Base-by-base conservation (phyloP, 2,329 filamentous ascomycete genomes). In the Colletotrichum abscissum region DNA sequence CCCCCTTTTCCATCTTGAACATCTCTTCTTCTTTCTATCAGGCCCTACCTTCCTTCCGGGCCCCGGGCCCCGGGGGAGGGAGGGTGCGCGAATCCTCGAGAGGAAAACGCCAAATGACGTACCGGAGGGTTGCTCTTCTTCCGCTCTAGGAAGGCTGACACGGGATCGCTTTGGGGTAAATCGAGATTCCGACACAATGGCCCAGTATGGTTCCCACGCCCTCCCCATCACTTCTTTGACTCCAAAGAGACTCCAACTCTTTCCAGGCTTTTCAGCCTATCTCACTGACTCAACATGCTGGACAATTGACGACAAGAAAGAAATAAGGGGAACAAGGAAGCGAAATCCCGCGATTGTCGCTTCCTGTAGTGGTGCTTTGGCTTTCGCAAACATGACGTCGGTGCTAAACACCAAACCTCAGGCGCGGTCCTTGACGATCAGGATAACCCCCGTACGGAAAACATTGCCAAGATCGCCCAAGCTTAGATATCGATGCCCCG, bases 101-200 rank as follows among this genome's bases (percentile, higher is more conserved):
- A 26, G 33, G 14, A 42, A 26, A 46, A 52, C 62, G 55, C 46
- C 66, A 49, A 73, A 73, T 73, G 70, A 73, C 70, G 70, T 73
- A 57, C 60, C 30, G 46, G 42, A 63, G 38, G 56, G 59, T 26
- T 28, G 59, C 60, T 70, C 70, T 49, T 70, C 55, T 73, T 56
- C 70, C 70, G 46, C 46, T 70, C 55, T 70, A 58, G 70, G 70
- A 38, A 73, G 60, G 42, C 56, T 65, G 70, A 65, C 69, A 72
- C 70, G 70, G 70, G 60, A 73, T 73, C 67, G 33, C 70, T 70
- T 49, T 49, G 19, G 54, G 26, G 60, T 56, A 26, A 22, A 70
- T 73, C 67, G 70, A 73, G 67, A 73, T 73, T 73, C 55, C 33
- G 33, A 64, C 33, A 59, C 65, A 30, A 56, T 35, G 30, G 35